These are phyloP conservation scores for Raffaelea albimanens DNA, from an alignment of 2,329 filamentous ascomycete genomes.

Conservation along the genomic window DNA sequence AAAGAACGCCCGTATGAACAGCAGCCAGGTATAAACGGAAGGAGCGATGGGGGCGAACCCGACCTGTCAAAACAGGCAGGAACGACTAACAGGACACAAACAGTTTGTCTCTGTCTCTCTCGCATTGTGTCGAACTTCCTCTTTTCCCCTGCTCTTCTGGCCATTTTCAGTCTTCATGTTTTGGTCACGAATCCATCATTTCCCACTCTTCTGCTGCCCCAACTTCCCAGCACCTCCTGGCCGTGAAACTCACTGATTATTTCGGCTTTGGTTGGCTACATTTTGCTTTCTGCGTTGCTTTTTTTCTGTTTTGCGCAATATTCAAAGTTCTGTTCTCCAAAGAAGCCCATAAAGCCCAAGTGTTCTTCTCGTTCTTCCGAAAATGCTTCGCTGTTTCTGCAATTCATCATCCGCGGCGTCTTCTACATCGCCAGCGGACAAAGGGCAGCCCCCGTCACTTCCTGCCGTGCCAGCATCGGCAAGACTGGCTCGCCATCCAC, in stretches of 20 bases:
- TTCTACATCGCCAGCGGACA: not conserved
- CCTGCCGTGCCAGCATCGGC: conserved; percentile 4
- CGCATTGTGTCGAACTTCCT: not conserved
- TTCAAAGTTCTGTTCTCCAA: not conserved
- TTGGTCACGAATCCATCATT: not conserved
- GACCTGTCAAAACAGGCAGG: conserved; percentile 1
- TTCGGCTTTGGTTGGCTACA: no score
- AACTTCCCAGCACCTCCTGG: no score
- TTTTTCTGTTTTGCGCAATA: not conserved
- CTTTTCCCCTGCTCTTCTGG: not conserved
- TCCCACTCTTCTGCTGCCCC: no score
- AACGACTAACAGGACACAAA: not conserved
- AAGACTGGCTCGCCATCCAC: not conserved
- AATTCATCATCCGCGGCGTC: conserved; percentile 1
- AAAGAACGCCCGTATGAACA: not conserved
- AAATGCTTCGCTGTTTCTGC: conserved; percentile 13
- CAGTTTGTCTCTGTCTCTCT: not conserved
- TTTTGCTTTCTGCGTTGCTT: not conserved
- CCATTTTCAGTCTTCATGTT: not conserved
- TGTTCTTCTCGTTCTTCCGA: no score
- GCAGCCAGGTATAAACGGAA: not conserved
- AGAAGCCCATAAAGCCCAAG: no score
- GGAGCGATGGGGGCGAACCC: not conserved
- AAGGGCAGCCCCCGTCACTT: conserved; percentile 1
- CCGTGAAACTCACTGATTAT: no score